phyloP scores from a whole-genome alignment of 495 filamentous ascomycete genomes.

The Penicillium flavigenum region DNA sequence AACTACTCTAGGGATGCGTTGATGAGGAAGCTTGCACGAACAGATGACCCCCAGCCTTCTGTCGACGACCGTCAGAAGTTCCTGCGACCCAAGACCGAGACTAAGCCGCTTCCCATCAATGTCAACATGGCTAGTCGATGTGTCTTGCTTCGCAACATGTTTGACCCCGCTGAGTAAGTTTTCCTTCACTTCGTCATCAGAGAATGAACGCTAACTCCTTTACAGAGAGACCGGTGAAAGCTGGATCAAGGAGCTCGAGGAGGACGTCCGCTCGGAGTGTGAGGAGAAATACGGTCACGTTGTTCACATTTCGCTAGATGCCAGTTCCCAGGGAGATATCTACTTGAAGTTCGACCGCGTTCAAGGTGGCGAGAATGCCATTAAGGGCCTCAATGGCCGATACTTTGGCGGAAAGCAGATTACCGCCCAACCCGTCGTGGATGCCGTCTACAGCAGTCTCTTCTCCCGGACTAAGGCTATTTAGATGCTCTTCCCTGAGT shows the following conservation, averaged over 20 bases:
- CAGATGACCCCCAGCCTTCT: constrained; percentile 74
- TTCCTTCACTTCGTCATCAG: constrained; percentile 1
- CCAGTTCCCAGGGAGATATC: constrained; percentile 91
- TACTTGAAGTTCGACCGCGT: constrained; percentile 98
- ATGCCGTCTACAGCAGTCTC: constrained; percentile 96
- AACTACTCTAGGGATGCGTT: constrained; percentile 96
- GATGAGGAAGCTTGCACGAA: constrained; percentile 96
- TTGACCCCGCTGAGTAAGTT: constrained; percentile 85
- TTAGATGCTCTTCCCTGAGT: constrained; percentile 25
- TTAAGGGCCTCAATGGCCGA: constrained; percentile 94
- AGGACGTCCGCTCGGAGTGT: constrained; percentile 91
- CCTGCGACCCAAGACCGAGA: constrained; percentile 75
- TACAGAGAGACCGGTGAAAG: constrained; percentile 77
- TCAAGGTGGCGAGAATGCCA: constrained; percentile 91
- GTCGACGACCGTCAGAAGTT: constrained; percentile 67
- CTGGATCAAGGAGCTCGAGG: constrained; percentile 93
- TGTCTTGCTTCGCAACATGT: constrained; percentile 94
- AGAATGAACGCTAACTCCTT: constrained; percentile 41
- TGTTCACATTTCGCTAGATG: constrained; percentile 94
- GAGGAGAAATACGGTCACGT: constrained; percentile 96
- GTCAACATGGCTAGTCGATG: constrained; percentile 93
- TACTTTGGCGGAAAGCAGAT: constrained; percentile 91
- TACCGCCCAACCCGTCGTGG: constrained; percentile 90
- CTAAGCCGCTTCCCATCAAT: constrained; percentile 77
- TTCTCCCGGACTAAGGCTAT: constrained; percentile 82